Conservation (phyloP, 352 stramenopile species). For the Globisporangium orthogonon region DNA sequence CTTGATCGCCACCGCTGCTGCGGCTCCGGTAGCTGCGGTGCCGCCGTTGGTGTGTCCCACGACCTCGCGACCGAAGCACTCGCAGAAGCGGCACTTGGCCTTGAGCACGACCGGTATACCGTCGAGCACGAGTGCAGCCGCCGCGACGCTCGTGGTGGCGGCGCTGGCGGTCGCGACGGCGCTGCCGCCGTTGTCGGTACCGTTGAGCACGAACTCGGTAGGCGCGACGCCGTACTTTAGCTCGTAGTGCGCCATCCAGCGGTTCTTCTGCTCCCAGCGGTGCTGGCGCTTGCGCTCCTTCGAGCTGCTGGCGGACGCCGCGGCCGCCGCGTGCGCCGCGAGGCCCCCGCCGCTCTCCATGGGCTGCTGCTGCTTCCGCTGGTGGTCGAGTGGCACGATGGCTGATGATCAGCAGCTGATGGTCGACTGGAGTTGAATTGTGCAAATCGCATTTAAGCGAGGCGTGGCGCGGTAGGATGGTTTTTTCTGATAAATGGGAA, state of each 20-base stretch:
- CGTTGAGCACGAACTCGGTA: conserved; percentile 25
- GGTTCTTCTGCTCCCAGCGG: conserved; percentile 60
- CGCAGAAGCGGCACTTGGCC: conserved; percentile 56
- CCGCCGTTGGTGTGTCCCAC: background rate
- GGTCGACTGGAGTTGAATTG: too few species aligned
- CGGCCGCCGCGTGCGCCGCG: background rate
- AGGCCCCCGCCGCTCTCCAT: background rate
- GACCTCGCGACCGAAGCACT: conserved; percentile 41
- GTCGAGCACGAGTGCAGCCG: conserved; percentile 7
- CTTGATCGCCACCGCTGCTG: background rate
- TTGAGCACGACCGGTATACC: conserved; percentile 27
- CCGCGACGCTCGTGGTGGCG: background rate
- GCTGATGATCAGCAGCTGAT: too few species aligned
- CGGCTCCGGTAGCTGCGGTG: background rate
- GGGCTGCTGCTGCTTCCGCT: background rate
- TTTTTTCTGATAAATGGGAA: too few species aligned
- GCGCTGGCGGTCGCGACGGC: conserved; percentile 1
- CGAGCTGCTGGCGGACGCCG: conserved; percentile 1
- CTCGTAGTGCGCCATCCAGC: conserved; percentile 56
- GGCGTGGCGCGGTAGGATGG: too few species aligned
- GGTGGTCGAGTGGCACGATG: too few species aligned
- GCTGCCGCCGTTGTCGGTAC: conserved; percentile 7
- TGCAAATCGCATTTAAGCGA: too few species aligned
- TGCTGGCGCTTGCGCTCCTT: conserved; percentile 46
- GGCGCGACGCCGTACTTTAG: conserved; percentile 54